Conservation (phyloP, 2,329 filamentous ascomycete genomes). For the Apiospora aurea region DNA sequence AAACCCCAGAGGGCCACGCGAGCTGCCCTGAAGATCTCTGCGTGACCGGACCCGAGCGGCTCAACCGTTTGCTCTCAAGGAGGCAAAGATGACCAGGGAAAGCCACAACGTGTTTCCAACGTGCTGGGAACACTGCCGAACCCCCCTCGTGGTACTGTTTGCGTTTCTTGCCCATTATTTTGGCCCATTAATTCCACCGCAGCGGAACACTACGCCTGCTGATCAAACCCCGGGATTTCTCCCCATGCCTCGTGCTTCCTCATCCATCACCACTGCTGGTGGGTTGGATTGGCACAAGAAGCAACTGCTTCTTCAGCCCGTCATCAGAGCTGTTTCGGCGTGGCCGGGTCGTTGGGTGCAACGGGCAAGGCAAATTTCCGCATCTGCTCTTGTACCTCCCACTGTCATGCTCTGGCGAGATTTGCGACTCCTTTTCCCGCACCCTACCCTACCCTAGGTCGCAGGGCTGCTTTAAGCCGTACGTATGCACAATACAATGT, state of each 20-base stretch:
- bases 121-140: slow-evolving; percentile 13
- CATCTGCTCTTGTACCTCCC: neutral
- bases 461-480: slow-evolving; percentile 12
- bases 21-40: slow-evolving; percentile 32
- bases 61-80: neutral
- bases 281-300: neutral
- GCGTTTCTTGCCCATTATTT: neutral
- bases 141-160: neutral
- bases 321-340: slow-evolving; percentile 5
- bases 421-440: slow-evolving; percentile 1
- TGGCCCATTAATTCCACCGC: slow-evolving; percentile 5
- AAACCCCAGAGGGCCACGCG: slow-evolving; percentile 27
- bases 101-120: slow-evolving; percentile 21
- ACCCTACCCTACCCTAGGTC: slow-evolving; percentile 9
- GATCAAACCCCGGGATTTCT: slow-evolving; percentile 18
- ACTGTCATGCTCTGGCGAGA: neutral
- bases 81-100: slow-evolving; percentile 17
- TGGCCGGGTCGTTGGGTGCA: neutral
- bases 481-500: slow-evolving; percentile 2
- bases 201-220: slow-evolving; percentile 1
- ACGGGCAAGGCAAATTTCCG: neutral
- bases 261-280: neutral
- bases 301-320: slow-evolving; percentile 1
- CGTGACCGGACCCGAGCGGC: neutral
- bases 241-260: neutral